Evolutionary conservation across 169 alveolate species (phyloP).

Genomic region (Theileria orientalis): DNA sequence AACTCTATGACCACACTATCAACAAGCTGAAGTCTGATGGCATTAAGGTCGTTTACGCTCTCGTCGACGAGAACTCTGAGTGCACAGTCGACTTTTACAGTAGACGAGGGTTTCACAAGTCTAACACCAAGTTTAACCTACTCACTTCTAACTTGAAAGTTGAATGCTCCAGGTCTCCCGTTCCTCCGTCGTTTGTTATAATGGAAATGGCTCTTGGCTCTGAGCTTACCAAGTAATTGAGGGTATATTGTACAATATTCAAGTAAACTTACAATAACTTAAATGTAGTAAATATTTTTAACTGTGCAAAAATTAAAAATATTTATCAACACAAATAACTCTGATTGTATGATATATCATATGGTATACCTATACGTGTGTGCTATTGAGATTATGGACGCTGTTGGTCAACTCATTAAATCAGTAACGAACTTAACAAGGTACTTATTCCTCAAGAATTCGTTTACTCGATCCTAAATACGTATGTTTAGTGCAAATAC

Average conservation of each 20-base stretch:
- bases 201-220: conserved; percentile 4
- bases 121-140: background rate
- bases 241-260: too few relatives aligned
- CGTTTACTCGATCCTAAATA: conserved; percentile 16
- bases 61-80: conserved; percentile 18
- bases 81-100: conserved; percentile 1
- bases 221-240: background rate
- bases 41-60: conserved; percentile 27
- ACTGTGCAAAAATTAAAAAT: too few relatives aligned
- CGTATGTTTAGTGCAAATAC: background rate
- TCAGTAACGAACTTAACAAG: conserved; percentile 18
- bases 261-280: too few relatives aligned
- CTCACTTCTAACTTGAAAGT: background rate
- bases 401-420: background rate
- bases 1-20: conserved; percentile 42
- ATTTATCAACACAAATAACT: too few relatives aligned
- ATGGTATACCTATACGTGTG: too few relatives aligned
- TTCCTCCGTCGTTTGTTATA: background rate
- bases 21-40: conserved; percentile 42
- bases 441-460: conserved; percentile 23
- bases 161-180: background rate
- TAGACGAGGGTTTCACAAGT: conserved; percentile 25
- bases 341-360: too few relatives aligned
- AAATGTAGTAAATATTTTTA: background rate
- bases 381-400: too few relatives aligned